Evolutionary conservation across 2,329 filamentous ascomycete species (phyloP).

Genomic region (Meredithiella fracta): DNA sequence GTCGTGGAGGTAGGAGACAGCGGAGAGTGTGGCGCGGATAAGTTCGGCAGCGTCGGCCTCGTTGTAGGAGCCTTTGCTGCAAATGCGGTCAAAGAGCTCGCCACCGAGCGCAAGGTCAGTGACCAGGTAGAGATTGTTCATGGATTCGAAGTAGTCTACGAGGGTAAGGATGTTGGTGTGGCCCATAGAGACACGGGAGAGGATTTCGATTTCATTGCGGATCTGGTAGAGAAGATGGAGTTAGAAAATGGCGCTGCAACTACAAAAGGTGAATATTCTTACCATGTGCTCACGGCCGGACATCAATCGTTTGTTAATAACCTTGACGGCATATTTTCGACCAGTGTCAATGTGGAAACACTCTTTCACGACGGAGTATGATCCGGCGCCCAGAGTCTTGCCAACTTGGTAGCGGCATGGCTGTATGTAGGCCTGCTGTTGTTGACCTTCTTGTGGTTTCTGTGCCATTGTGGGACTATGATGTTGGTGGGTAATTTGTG

Average conservation of each 20-base stretch:
- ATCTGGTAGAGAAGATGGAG: constrained; percentile 36
- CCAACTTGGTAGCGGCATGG: constrained; percentile 97
- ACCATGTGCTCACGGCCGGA: constrained; percentile 97
- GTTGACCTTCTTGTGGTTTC: background rate
- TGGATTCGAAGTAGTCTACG: constrained; percentile 98
- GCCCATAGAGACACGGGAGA: constrained; percentile 97
- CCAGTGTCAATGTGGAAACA: constrained; percentile 97
- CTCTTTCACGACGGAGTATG: constrained; percentile 96
- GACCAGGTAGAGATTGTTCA: constrained; percentile 98
- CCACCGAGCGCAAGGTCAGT: constrained; percentile 92
- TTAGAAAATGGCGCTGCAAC: background rate
- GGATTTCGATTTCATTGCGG: constrained; percentile 91
- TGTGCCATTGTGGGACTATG: background rate
- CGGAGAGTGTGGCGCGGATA: constrained; percentile 83
- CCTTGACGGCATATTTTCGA: constrained; percentile 94
- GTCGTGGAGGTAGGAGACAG: constrained; percentile 96
- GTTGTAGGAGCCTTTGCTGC: constrained; percentile 95
- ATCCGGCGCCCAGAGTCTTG: constrained; percentile 90
- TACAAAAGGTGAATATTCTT: constrained; percentile 16
- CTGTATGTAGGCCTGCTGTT: constrained; percentile 50
- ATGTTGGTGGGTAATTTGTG: background rate
- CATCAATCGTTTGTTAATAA: constrained; percentile 98
- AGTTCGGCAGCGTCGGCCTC: constrained; percentile 92
- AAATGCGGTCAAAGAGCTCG: constrained; percentile 96
- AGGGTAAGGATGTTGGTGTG: constrained; percentile 96